These are phyloP conservation scores for Potentilla sterilis DNA, from an alignment of 306 rosid genomes.

Conservation along the genomic window DNA sequence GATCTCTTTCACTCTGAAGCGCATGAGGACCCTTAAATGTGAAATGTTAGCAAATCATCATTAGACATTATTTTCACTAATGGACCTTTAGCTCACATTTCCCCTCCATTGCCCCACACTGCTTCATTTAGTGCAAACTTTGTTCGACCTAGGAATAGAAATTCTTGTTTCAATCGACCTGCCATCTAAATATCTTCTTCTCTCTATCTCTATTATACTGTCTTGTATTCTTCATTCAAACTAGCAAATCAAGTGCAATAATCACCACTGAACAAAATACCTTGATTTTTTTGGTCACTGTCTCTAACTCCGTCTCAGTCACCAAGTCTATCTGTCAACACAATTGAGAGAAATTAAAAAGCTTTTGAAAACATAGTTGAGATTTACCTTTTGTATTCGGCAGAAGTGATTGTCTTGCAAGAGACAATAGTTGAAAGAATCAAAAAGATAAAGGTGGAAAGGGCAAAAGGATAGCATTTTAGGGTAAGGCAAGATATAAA, in stretches of 20 bases:
- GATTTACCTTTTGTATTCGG: neutral
- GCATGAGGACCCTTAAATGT: neutral
- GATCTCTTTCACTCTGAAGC: neutral
- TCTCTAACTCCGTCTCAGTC: constrained; percentile 58
- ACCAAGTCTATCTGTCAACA: constrained; percentile 81
- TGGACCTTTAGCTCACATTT: neutral
- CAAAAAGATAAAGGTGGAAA: neutral
- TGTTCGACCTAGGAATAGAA: neutral
- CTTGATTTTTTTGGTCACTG: constrained; percentile 61
- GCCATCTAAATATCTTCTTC: neutral
- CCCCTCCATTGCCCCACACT: too few relatives aligned
- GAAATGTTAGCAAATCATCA: neutral
- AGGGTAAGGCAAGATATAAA: constrained; percentile 12
- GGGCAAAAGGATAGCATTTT: too few relatives aligned
- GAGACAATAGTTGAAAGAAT: neutral
- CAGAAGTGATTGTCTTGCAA: constrained; percentile 2
- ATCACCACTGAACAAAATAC: constrained; percentile 31
- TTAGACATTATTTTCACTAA: neutral
- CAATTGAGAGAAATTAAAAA: constrained; percentile 16
- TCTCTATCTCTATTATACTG: neutral
- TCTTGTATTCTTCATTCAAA: neutral
- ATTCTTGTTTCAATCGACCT: neutral
- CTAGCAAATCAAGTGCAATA: neutral
- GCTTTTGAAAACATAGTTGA: constrained; percentile 1
- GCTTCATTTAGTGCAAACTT: neutral